These are phyloP conservation scores for Umbelopsis sp. DNA, from an alignment of 371 early-diverging fungal species.

Conservation along the genomic window DNA sequence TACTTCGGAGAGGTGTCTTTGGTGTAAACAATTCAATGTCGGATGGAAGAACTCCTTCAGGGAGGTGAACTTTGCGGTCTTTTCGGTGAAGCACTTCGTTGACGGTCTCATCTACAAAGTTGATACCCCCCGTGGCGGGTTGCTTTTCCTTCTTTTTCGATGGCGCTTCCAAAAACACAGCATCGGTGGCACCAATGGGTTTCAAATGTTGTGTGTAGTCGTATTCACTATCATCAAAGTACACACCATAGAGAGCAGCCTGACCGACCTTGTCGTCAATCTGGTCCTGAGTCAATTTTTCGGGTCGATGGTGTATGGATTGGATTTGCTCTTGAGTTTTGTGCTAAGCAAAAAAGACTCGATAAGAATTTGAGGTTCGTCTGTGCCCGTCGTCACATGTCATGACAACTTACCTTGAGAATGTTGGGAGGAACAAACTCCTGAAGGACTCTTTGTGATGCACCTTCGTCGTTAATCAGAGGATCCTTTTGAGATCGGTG, in stretches of 20 bases:
- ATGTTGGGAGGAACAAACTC: constrained; percentile 75
- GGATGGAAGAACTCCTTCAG: constrained; percentile 79
- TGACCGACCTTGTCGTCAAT: constrained; percentile 62
- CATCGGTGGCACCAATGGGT: constrained; percentile 81
- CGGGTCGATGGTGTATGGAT: constrained; percentile 35
- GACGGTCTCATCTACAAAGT: constrained; percentile 28
- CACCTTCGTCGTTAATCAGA: constrained; percentile 78
- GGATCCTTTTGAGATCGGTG: constrained; percentile 97
- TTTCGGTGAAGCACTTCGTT: constrained; percentile 25
- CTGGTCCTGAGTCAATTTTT: constrained; percentile 49
- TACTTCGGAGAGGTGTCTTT: constrained; percentile 17
- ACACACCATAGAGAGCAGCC: constrained; percentile 87
- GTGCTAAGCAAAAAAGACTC: constrained; percentile 24
- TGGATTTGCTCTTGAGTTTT: constrained; percentile 49
- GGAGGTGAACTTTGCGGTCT: constrained; percentile 60
- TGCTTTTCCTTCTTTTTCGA: constrained; percentile 39
- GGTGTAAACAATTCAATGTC: constrained; percentile 51
- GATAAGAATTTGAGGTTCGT: neutral
- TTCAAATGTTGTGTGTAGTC: constrained; percentile 94
- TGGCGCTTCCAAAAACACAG: constrained; percentile 80
- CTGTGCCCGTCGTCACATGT: neutral
- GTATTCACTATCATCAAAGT: constrained; percentile 84
- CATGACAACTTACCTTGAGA: constrained; percentile 52
- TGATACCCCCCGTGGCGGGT: constrained; percentile 20
- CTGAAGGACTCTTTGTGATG: constrained; percentile 82